Base-by-base conservation (phyloP, 345 rosid species). In the Euclidium syriacum region DNA sequence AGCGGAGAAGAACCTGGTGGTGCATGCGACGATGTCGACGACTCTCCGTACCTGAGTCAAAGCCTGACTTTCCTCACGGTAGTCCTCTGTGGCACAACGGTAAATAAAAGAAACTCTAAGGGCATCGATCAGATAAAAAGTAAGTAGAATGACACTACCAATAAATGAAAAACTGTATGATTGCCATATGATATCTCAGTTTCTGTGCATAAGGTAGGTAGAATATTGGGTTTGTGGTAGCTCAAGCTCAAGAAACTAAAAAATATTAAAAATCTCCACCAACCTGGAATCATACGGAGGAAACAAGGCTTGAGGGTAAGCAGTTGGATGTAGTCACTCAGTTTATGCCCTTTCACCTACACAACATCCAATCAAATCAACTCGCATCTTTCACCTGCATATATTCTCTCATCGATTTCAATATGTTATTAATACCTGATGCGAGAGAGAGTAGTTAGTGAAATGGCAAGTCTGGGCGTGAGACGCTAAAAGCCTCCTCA, bases 21-120 rank as follows among this genome's bases (percentile, higher is more conserved):
- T 82, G 85, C 96, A 85, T 23, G 96, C 95, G 23, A 89, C 86
- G 40, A 92, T 83, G 75, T 92, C 96, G 34, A 92, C 77, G 50
- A 89, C 76, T 39, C 95, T 77, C 52, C 96, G 89, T 26, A 90
- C 78, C 79, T 89, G 96, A 25, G 83, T 73, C 48, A 80, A 59
- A 26, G 86, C 88, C 19, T 72, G 84, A n/a, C 64, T 62, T 38
- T 87, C 95, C 58, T 85, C 89, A 0, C 64, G 40, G 74, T 89
- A 92, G 63, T 83, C 94, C 86, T 92, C 98, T 92, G 89, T 77
- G 48, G 74, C 70, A 63, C 7, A 8, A 33, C 5, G 1, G 72
- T 39, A 22, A 53, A 52, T 62, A 7, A 14, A 6, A 44, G 19
- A 19, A 62, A 62, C 58, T 20, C 9, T 20, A 23, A 62, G 68